A percentile compares a stretch with the other conserved stretches of the same genome.
These are phyloP conservation scores for Pluteus cervinus DNA, from an alignment of 768 basidiomycete genomes.

Conservation along the genomic window DNA sequence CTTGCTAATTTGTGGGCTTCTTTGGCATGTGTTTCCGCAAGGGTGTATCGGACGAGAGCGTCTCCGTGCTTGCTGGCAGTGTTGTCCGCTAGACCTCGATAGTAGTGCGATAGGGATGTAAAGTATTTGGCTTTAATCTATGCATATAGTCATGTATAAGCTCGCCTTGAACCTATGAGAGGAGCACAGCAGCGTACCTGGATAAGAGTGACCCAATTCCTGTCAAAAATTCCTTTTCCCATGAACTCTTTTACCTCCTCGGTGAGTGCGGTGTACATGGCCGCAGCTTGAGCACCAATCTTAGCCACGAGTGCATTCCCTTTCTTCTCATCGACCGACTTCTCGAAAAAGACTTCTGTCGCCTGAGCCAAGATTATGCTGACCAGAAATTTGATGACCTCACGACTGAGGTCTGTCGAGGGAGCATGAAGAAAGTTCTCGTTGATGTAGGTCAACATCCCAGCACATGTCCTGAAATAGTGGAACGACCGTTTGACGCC, in stretches of 20 bases:
- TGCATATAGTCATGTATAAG: conserved; percentile 3
- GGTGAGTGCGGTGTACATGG: conserved; percentile 71
- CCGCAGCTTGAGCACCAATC: conserved; percentile 77
- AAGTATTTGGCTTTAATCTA: conserved; percentile 95
- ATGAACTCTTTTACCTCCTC: conserved; percentile 97
- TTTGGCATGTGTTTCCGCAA: conserved; percentile 76
- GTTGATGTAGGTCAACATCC: conserved; percentile 98
- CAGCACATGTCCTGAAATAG: conserved; percentile 84
- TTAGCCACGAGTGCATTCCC: conserved; percentile 70
- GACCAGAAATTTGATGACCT: conserved; percentile 90
- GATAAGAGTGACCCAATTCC: conserved; percentile 87
- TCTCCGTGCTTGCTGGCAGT: conserved; percentile 81
- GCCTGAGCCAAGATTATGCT: conserved; percentile 89
- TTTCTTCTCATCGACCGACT: conserved; percentile 91
- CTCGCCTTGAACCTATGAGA: conserved; percentile 5
- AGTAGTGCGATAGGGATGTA: conserved; percentile 78
- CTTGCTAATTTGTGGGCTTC: conserved; percentile 70
- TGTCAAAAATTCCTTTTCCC: conserved; percentile 92
- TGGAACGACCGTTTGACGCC: conserved; percentile 91
- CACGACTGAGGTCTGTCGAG: conserved; percentile 87
- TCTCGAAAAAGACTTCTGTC: conserved; percentile 94
- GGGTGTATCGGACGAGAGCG: conserved; percentile 68
- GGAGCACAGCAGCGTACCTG: conserved; percentile 42
- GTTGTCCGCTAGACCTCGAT: conserved; percentile 75
- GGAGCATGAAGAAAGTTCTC: conserved; percentile 99